Evolutionary conservation across 345 rosid genomes (phyloP), one percentile per base, ranked within the genome.

Genomic region (Salix exigua): DNA sequence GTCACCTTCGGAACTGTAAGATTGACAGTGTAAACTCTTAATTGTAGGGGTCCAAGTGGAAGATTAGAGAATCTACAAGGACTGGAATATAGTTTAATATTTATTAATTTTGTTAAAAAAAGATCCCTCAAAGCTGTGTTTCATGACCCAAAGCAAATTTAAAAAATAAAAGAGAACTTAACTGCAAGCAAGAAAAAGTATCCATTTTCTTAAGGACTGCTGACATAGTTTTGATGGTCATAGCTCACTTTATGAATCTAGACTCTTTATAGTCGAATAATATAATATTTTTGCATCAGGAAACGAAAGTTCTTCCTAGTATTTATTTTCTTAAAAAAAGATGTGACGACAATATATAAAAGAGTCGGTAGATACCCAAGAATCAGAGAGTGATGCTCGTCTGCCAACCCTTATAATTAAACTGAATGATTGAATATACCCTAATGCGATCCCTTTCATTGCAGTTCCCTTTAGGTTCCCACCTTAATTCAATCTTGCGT

Each of bases 281-380:
- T 55, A 2, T 51, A 51, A 67, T 14, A 33, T 4, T 4, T 13
- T 25, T 31, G 33, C 61, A 28, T 42, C 38, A 30, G 31, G 9
- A 9, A n/a, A 44, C 38, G 46, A 38, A 50, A 63, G 66, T n/a
- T 37, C 10, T 33, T 44, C 68, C 4, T 42, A 19, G 67, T 26
- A 21, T 30, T 30, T 42, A 0, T 40, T 40, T 40, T 40, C 2
- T 33, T 33, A 66, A 66, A 30, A 42, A 77, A 44, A 2, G 21
- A 44, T 17, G 44, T 19, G 66, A 37, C 13, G 66, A 55, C 51
- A 70, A 28, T 8, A 0, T 33, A 28, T 53, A 31, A 63, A 50
- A 11, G 37, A 28, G 67, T 35, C 46, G 73, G 65, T 42, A 40
- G 62, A 61, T 61, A 40, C 72, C 50, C 67, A 31, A 63, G 77